phyloP scores from a whole-genome alignment of 768 basidiomycete species.

The Leccinum barrowsii region DNA sequence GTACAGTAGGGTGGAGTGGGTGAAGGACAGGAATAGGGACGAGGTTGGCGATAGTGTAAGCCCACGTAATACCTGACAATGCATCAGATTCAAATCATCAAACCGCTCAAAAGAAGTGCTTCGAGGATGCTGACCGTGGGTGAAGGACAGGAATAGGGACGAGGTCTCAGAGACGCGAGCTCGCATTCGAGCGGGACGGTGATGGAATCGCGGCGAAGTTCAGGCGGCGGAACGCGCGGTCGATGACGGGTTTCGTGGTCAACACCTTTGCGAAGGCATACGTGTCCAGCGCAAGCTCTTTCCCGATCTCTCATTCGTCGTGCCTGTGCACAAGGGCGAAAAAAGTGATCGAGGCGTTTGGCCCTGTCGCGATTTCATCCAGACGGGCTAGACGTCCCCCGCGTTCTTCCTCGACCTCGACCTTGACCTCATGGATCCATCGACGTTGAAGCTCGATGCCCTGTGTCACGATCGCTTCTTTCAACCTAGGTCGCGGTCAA shows the following conservation, averaged over 20 bases:
- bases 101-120: background rate
- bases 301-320: no score
- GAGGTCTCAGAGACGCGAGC: conserved; percentile 7
- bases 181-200: conserved; percentile 15
- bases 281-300: no score
- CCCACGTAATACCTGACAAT: conserved; percentile 74
- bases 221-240: background rate
- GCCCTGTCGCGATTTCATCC: conserved; percentile 62
- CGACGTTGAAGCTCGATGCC: conserved; percentile 96
- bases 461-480: conserved; percentile 92
- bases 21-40: conserved; percentile 16
- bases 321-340: no score
- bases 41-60: conserved; percentile 68
- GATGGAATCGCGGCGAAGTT: conserved; percentile 5
- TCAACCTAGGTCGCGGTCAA: conserved; percentile 51
- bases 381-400: conserved; percentile 93
- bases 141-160: background rate
- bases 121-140: conserved; percentile 41
- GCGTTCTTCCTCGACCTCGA: conserved; percentile 94
- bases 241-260: no score
- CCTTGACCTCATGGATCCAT: conserved; percentile 96
- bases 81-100: background rate
- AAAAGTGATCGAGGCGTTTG: conserved; percentile 68
- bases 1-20: conserved; percentile 19
- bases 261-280: no score